phyloP scores from a whole-genome alignment of 345 rosid species.

The Microthlaspi erraticum region DNA sequence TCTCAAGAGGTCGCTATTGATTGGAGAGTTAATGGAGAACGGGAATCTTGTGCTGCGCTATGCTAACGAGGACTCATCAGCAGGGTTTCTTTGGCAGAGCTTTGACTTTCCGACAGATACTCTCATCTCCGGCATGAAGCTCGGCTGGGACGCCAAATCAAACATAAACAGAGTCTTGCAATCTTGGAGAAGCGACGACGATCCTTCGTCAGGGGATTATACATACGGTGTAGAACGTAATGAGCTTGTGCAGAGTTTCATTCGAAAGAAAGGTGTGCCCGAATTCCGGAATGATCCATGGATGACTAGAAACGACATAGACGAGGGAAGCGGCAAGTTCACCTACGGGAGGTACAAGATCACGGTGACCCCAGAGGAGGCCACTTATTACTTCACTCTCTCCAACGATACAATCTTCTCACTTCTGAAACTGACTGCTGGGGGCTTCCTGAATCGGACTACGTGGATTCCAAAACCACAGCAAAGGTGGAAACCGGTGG shows the following conservation, averaged over 20 bases:
- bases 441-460: background rate
- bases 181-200: constrained; percentile 57
- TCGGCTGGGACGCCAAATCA: constrained; percentile 64
- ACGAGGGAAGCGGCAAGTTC: background rate
- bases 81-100: constrained; percentile 62
- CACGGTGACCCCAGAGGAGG: constrained; percentile 40
- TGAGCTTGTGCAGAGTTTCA: background rate
- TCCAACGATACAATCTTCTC: constrained; percentile 44
- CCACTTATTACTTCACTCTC: constrained; percentile 47
- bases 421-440: constrained; percentile 46
- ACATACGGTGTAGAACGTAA: constrained; percentile 50
- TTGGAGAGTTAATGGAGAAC: constrained; percentile 54
- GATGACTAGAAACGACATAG: constrained; percentile 52
- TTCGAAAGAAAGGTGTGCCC: background rate
- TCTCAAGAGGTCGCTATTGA: background rate
- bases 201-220: constrained; percentile 60
- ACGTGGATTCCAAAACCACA: constrained; percentile 42
- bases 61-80: constrained; percentile 18
- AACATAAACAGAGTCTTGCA: constrained; percentile 49
- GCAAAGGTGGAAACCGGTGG: constrained; percentile 42
- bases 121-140: constrained; percentile 65
- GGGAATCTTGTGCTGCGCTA: constrained; percentile 69
- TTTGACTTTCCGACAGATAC: constrained; percentile 73
- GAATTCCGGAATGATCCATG: constrained; percentile 59
- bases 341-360: constrained; percentile 17